Evolutionary conservation across 2,329 filamentous ascomycete genomes (phyloP).

Genomic region (Scleromitrula shiraiana): DNA sequence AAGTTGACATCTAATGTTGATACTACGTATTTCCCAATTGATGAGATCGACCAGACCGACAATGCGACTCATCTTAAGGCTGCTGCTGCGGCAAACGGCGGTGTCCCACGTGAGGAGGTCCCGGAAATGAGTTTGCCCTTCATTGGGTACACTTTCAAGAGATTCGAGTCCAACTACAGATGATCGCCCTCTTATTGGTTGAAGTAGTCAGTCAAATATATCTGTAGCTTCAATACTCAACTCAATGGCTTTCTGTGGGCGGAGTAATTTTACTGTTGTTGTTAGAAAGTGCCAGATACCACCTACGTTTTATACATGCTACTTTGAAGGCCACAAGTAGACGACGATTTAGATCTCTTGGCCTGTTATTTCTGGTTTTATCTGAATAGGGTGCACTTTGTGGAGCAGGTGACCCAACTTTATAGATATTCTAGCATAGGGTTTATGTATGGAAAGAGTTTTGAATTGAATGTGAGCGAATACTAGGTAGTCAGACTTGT

Average conservation of each 20-base stretch:
- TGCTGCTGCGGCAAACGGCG: conserved; percentile 52
- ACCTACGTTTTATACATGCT: conserved; percentile 3
- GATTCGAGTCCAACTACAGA: conserved; percentile 70
- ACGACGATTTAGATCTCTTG: conserved; percentile 3
- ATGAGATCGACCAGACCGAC: conserved; percentile 96
- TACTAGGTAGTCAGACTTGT: conserved; percentile 8
- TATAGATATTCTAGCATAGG: conserved; percentile 5
- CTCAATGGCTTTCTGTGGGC: not conserved
- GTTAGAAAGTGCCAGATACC: not conserved
- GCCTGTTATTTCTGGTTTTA: not conserved
- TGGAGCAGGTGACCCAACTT: conserved; percentile 4
- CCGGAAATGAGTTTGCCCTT: conserved; percentile 95
- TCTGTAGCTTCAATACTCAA: too few species aligned
- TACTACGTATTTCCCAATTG: conserved; percentile 96
- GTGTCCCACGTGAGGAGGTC: conserved; percentile 57
- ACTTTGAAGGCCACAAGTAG: conserved; percentile 3
- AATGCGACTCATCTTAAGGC: conserved; percentile 81
- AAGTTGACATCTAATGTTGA: conserved; percentile 89
- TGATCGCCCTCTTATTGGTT: conserved; percentile 27
- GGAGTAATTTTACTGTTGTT: not conserved
- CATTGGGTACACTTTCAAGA: conserved; percentile 96
- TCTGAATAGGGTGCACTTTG: conserved; percentile 3
- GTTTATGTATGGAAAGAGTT: conserved; percentile 4
- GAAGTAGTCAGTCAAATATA: not conserved
- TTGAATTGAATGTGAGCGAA: conserved; percentile 8